Base-by-base conservation (phyloP, 1,284 basidiomycete genomes). In the Lignosus rhinocerotis region DNA sequence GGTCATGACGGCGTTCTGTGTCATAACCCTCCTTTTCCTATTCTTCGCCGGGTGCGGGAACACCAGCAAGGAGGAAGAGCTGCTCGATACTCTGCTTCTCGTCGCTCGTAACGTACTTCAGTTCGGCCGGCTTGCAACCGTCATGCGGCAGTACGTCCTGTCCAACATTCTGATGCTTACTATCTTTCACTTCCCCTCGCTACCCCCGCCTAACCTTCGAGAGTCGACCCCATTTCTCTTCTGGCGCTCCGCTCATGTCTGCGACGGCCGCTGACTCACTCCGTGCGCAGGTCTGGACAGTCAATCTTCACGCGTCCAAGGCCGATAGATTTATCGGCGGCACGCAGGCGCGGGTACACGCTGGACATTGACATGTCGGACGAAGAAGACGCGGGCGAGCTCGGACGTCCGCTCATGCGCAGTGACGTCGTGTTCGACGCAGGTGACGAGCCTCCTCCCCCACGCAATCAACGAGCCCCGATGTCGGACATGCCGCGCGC, bases 241-340 rank as follows among this genome's bases (percentile, higher is more conserved):
- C 39, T 34, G 52, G 48, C 46, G 41, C 45, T 33, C 43, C 51
- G 17, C 14, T 19, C 21, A 16, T n/a, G 14, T 11, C 11, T 9
- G 2, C 36, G n/a, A 42, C 25, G 25, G 21, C 25, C 53, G 42
- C 53, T 65, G 43, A 60, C 25, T 25, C 4, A 12, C 9, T 16
- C 34, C 14, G 9, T 12, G 30, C 36, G 43, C 66, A 95, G 94
- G 76, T 96, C 94, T 52, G 95, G 95, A 0, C 93, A 96, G 69
- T 96, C 94, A 1, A 92, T 97, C 67, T 93, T 97, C 73, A 88
- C 93, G 21, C 86, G 89, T 49, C 94, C 95, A 7, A 93, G 90
- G 68, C 93, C 93, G 0, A 97, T 98, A 69, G 94, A 97, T 71
- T 87, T 97, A 73, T 78, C 86, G 73, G 76, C 87, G 68, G 81